Evolutionary conservation across 768 basidiomycete genomes (phyloP).

Genomic region (Leucocoprinus sp.): DNA sequence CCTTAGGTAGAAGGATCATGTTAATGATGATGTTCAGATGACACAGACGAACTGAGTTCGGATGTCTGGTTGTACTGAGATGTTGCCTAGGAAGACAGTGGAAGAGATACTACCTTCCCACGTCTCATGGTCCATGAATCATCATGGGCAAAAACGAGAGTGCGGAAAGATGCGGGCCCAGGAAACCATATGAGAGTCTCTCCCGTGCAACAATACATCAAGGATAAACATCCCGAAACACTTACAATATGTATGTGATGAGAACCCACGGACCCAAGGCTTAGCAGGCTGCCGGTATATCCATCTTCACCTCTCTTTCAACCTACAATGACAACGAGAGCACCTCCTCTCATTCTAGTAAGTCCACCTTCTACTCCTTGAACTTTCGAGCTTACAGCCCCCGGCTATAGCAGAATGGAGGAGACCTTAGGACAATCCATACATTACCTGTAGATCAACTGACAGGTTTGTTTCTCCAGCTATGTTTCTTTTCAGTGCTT

Average conservation of each 20-base stretch:
- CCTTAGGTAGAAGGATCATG: too few relatives aligned
- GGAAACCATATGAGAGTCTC: not conserved
- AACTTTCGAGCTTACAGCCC: not conserved
- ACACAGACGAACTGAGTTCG: not conserved
- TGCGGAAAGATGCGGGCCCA: not conserved
- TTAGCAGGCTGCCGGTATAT: not conserved
- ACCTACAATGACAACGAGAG: not conserved
- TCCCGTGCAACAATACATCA: not conserved
- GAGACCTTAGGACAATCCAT: not conserved
- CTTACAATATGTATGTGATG: not conserved
- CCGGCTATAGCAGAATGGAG: not conserved
- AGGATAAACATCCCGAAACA: not conserved
- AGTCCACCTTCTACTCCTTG: not conserved
- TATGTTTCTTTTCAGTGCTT: not conserved
- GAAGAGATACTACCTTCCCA: not conserved
- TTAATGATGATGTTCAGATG: not conserved
- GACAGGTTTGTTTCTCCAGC: conserved; percentile 2
- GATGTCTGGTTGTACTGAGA: not conserved
- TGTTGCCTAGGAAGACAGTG: not conserved
- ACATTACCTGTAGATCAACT: not conserved
- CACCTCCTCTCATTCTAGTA: not conserved
- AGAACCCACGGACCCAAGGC: not conserved
- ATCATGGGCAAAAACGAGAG: not conserved
- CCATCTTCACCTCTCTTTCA: not conserved
- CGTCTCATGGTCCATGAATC: not conserved